A percentile compares a stretch with the other conserved stretches of the same genome.
phyloP scores from a whole-genome alignment of 2,329 filamentous ascomycete species.

The Paecilomyces formosus region DNA sequence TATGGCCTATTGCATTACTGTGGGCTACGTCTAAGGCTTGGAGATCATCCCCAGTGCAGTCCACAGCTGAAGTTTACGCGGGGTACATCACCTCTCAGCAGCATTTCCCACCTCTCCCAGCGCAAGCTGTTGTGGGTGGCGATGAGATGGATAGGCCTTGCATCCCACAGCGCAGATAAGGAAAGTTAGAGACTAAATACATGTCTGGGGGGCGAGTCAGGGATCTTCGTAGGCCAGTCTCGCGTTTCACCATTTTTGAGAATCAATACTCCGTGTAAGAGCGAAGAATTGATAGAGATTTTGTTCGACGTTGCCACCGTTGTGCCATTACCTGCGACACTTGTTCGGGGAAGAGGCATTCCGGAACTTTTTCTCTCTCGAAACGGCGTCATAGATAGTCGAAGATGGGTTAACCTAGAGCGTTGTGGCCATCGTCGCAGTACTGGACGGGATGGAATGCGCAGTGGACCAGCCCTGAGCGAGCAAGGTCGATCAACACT shows the following conservation, averaged over 20 bases:
- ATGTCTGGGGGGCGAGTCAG: background rate
- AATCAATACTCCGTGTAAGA: background rate
- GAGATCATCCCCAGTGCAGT: background rate
- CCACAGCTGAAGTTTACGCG: background rate
- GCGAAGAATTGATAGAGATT: background rate
- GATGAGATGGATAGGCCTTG: background rate
- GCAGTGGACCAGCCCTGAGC: slow-evolving; percentile 1
- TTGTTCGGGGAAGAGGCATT: background rate
- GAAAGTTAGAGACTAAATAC: background rate
- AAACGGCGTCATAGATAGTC: background rate
- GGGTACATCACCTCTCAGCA: background rate
- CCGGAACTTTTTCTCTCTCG: background rate
- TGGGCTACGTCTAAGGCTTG: background rate
- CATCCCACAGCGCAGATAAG: background rate
- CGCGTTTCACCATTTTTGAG: background rate
- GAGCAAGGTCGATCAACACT: slow-evolving; percentile 1
- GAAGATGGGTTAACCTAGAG: background rate
- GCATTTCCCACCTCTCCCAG: background rate
- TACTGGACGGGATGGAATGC: background rate
- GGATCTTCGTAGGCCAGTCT: background rate
- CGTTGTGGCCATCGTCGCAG: background rate
- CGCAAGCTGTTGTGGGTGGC: background rate
- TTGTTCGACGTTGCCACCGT: background rate
- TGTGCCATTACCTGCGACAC: background rate
- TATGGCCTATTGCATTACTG: too few species aligned